Evolutionary conservation across 768 basidiomycete genomes (phyloP).

Genomic region (Plicaturopsis crispa): DNA sequence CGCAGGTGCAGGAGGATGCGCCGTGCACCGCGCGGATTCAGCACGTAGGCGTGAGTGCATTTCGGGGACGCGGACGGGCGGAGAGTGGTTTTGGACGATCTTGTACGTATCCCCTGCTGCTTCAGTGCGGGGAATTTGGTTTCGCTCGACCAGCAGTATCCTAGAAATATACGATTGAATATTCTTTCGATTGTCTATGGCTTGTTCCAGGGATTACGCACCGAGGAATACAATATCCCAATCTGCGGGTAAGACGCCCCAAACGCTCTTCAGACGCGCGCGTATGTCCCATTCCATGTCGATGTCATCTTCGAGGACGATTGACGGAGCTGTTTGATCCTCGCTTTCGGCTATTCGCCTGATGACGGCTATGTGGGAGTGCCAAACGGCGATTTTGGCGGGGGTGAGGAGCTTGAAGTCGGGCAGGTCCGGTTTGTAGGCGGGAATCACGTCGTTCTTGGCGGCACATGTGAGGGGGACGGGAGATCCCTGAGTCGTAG

Average conservation of each 20-base stretch:
- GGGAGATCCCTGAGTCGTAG: background rate
- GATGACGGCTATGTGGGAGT: conserved; percentile 55
- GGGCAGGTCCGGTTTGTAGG: conserved; percentile 29
- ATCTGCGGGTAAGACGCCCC: conserved; percentile 43
- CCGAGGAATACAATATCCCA: conserved; percentile 78
- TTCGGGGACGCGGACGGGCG: conserved; percentile 56
- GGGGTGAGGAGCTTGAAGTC: conserved; percentile 46
- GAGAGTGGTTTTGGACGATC: conserved; percentile 21
- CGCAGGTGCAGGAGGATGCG: conserved; percentile 52
- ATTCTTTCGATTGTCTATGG: too few relatives aligned
- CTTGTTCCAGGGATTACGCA: too few relatives aligned
- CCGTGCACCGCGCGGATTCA: conserved; percentile 52
- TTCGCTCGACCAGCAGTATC: conserved; percentile 79
- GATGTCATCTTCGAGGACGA: conserved; percentile 75
- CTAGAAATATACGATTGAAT: conserved; percentile 24
- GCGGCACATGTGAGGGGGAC: conserved; percentile 35
- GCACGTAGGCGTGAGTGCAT: conserved; percentile 68
- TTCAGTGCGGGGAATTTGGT: conserved; percentile 32
- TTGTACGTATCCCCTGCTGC: background rate
- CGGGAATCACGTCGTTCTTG: conserved; percentile 27
- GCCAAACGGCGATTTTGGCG: conserved; percentile 63
- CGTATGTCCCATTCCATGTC: conserved; percentile 66
- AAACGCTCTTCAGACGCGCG: conserved; percentile 32
- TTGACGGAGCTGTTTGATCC: conserved; percentile 20
- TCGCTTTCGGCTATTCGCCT: conserved; percentile 26